Conservation (phyloP, 176 grass and related monocot genomes). For the Typha latifolia region DNA sequence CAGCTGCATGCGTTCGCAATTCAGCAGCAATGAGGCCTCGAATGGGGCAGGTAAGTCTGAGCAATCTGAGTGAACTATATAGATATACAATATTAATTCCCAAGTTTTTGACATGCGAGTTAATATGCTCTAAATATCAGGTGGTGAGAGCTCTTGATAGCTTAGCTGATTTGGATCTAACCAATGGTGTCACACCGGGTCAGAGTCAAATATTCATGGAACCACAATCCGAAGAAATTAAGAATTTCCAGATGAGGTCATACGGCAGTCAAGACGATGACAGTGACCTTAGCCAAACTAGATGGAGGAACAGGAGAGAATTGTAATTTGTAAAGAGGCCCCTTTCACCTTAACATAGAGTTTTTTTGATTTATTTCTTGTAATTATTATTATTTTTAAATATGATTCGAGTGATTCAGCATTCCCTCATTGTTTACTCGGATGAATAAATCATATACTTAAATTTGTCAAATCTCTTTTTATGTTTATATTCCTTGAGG, state of each 20-base stretch:
- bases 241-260: constrained; percentile 82
- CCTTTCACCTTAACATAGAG: constrained; percentile 36
- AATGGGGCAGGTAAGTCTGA: constrained; percentile 76
- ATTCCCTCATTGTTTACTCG: too few relatives aligned
- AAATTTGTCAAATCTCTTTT: too few relatives aligned
- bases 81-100: neutral
- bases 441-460: too few relatives aligned
- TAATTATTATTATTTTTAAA: constrained; percentile 71
- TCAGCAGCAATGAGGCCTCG: constrained; percentile 79
- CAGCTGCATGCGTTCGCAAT: constrained; percentile 84
- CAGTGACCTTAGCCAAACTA: constrained; percentile 59
- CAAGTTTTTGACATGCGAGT: neutral
- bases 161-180: constrained; percentile 80
- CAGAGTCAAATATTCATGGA: constrained; percentile 79
- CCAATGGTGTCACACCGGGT: constrained; percentile 73
- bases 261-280: constrained; percentile 59
- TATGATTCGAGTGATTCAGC: neutral
- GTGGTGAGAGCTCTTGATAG: constrained; percentile 94
- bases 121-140: constrained; percentile 23
- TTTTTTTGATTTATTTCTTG: constrained; percentile 71
- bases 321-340: constrained; percentile 64
- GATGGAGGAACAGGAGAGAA: constrained; percentile 46
- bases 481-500: too few relatives aligned
- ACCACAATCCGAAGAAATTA: constrained; percentile 81
- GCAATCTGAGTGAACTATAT: constrained; percentile 1